Percentiles rank a stretch among this genome's conserved stretches.
phyloP scores from a whole-genome alignment of 164 flowering plant species.

The Chimonanthus salicifolius region DNA sequence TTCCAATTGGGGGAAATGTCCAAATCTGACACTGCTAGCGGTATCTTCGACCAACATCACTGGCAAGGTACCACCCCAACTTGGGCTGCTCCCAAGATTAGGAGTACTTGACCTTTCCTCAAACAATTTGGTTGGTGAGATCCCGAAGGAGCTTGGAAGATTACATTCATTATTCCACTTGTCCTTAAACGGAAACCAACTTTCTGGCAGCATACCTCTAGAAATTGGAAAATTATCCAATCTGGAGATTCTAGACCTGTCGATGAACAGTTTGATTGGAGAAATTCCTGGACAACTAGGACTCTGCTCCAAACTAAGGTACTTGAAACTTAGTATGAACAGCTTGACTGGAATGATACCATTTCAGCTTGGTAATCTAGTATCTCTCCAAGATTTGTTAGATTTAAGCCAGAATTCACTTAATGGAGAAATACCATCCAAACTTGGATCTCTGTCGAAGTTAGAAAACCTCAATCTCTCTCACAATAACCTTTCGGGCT shows the following conservation, averaged over 20 bases:
- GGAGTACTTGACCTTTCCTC: background rate
- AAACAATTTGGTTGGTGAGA: background rate
- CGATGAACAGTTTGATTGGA: background rate
- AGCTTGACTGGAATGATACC: slow-evolving; percentile 2
- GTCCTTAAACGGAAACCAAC: background rate
- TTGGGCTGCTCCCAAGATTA: background rate
- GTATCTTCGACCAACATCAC: background rate
- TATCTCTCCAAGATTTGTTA: background rate
- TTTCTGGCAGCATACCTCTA: background rate
- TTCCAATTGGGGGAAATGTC: background rate
- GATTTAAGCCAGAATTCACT: slow-evolving; percentile 1
- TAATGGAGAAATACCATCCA: slow-evolving; percentile 1
- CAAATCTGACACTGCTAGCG: background rate
- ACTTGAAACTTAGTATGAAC: background rate
- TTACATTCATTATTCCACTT: background rate
- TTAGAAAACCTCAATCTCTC: slow-evolving; percentile 6
- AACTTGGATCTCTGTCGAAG: background rate
- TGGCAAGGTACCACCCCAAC: background rate
- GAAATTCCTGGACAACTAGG: background rate
- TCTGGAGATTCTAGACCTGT: background rate
- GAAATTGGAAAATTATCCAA: background rate
- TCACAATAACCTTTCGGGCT: slow-evolving; percentile 5
- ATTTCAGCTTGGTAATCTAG: slow-evolving; percentile 2
- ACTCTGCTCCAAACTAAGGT: background rate
- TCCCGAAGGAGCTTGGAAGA: background rate